These are phyloP conservation scores for Metschnikowia continentalis DNA, from an alignment of 805 yeast species.

Conservation along the genomic window DNA sequence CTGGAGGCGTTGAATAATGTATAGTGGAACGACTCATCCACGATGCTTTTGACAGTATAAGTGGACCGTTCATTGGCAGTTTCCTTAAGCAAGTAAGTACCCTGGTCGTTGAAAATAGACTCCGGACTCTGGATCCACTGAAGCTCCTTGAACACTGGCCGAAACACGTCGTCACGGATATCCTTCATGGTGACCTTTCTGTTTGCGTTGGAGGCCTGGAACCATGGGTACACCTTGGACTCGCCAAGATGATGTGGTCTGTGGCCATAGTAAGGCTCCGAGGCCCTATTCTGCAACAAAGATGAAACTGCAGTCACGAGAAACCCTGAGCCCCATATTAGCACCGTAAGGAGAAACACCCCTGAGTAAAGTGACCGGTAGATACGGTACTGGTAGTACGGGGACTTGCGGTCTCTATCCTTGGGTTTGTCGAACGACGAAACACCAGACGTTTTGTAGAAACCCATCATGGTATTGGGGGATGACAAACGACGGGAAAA, in stretches of 20 bases:
- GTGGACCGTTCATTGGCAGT: conserved; percentile 36
- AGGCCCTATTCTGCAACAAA: background rate
- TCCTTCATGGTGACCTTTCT: conserved; percentile 26
- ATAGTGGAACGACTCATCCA: conserved; percentile 41
- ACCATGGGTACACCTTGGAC: conserved; percentile 12
- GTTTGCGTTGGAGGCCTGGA: conserved; percentile 11
- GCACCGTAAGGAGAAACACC: conserved; percentile 20
- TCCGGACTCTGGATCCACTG: conserved; percentile 67
- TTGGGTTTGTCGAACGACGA: background rate
- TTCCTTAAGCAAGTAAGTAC: conserved; percentile 52
- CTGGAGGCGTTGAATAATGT: conserved; percentile 47
- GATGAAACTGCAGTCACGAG: conserved; percentile 16
- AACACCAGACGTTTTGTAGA: background rate
- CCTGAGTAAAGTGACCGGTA: conserved; percentile 13
- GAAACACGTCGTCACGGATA: conserved; percentile 52
- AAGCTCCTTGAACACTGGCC: conserved; percentile 48
- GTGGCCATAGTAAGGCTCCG: background rate
- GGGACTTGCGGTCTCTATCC: conserved; percentile 7
- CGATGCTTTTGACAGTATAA: conserved; percentile 54
- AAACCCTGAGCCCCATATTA: conserved; percentile 37
- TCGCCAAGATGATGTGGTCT: background rate
- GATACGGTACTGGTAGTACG: conserved; percentile 8
- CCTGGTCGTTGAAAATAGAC: conserved; percentile 52
- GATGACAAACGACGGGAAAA: background rate
- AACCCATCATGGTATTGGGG: background rate